A percentile compares a stretch with the other conserved stretches of the same genome.
These are phyloP conservation scores for Colletotrichum sp. DNA, from an alignment of 2,329 filamentous ascomycete species.

Conservation along the genomic window DNA sequence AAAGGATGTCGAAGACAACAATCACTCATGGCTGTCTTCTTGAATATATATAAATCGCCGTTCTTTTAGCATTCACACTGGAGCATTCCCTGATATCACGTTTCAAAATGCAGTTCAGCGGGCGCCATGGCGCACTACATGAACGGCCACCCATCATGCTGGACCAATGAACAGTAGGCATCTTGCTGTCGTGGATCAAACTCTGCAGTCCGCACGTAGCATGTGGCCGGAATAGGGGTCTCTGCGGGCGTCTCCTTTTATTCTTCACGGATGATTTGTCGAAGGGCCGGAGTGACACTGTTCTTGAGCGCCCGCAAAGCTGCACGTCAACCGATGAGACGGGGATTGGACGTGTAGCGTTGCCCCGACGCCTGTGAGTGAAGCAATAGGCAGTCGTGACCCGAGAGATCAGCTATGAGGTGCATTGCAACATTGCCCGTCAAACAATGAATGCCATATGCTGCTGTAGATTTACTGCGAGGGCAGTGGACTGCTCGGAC, in stretches of 20 bases:
- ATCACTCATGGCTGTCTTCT: not conserved
- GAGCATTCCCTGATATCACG: not conserved
- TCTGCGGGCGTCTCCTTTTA: not conserved
- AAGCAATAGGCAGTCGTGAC: not conserved
- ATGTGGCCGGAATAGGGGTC: not conserved
- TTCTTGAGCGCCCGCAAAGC: not conserved
- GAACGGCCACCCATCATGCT: fast-evolving
- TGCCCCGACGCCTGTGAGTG: not conserved
- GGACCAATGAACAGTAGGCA: not conserved
- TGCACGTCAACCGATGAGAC: not conserved
- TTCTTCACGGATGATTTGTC: not conserved
- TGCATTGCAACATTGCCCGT: not conserved
- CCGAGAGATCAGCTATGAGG: not conserved
- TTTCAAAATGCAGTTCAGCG: not conserved
- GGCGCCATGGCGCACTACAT: not conserved
- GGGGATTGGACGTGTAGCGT: fast-evolving
- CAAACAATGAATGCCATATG: fast-evolving
- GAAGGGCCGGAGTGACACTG: fast-evolving
- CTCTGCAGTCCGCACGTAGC: not conserved
- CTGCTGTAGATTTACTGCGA: not conserved
- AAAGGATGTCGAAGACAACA: not conserved
- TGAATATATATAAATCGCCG: not conserved
- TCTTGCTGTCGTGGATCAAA: not conserved
- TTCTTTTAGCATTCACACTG: not conserved
- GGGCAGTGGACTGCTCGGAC: fast-evolving